phyloP scores from a whole-genome alignment of 495 filamentous ascomycete species.

The Hypoxylon fragiforme region DNA sequence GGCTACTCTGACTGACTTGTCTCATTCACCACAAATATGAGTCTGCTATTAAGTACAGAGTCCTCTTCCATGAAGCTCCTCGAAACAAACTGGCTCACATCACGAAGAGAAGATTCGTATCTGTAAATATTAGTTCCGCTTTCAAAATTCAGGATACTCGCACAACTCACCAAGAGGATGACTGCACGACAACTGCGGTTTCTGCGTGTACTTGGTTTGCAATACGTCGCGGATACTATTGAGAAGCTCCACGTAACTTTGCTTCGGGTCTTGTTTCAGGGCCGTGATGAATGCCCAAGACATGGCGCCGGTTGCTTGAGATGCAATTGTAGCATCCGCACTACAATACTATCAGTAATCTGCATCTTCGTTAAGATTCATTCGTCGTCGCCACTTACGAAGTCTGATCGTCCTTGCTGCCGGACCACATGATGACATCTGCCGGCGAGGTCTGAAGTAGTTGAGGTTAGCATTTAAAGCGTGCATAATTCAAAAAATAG shows the following conservation, averaged over 20 bases:
- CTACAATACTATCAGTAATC: constrained; percentile 38
- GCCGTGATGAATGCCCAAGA: constrained; percentile 92
- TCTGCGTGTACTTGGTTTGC: constrained; percentile 84
- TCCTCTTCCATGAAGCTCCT: not conserved
- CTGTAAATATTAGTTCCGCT: constrained; percentile 34
- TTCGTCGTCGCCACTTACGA: constrained; percentile 58
- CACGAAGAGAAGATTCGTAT: constrained; percentile 51
- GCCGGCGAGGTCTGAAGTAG: constrained; percentile 71
- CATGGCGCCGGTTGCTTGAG: constrained; percentile 96
- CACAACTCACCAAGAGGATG: constrained; percentile 81
- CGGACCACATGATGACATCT: constrained; percentile 98
- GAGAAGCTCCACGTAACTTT: constrained; percentile 92
- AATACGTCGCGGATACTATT: constrained; percentile 93
- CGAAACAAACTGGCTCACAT: constrained; percentile 39
- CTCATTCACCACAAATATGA: too few relatives aligned
- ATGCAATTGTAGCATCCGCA: constrained; percentile 64
- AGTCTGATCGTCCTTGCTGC: constrained; percentile 94
- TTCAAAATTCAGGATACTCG: constrained; percentile 14
- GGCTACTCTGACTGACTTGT: too few relatives aligned
- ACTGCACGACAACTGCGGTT: constrained; percentile 94
- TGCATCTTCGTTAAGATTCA: constrained; percentile 18
- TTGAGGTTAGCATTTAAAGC: constrained; percentile 2
- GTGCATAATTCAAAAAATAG: constrained; percentile 38
- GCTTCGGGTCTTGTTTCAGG: constrained; percentile 89
- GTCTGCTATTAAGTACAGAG: too few relatives aligned